Base-by-base conservation (phyloP, 768 basidiomycete species). In the Ephemerocybe angulata region DNA sequence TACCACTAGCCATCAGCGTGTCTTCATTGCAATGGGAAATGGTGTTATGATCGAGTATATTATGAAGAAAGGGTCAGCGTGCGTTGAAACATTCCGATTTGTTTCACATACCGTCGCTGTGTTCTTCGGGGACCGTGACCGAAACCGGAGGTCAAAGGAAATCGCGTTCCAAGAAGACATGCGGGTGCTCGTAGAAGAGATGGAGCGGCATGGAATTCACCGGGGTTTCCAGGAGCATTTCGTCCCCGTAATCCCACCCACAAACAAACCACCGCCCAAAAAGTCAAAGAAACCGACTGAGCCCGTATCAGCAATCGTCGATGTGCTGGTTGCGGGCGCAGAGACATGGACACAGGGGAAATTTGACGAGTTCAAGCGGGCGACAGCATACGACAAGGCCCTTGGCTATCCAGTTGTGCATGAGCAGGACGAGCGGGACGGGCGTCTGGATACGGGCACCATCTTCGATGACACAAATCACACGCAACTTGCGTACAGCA, bases 1-100 rank as follows among this genome's bases (percentile, higher is more conserved):
- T 5, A 10, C 19, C 54, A 17, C 24, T 25, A 5, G 3, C 5
- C 2, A 22, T 7, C 27, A 69, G 67, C 52, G 57, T 0, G 60
- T 67, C 2, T 66, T 58, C 43, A 63, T 64, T 57, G 59, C 67
- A 2, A 37, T 57, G 25, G 67, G 67, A 19, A 48, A 47, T 13
- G 63, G 65, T 15, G 66, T 64, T 3, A 64, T 60, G 5, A 37
- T 68, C 22, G 30, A 58, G 13, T 63, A 67, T 37, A 66, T 68
- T 43, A 62, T 63, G 5, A 50, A 57, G 40, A 66, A 67, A 52
- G 66, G 66, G 1, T 69, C 68, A 17, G 63, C 68, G 7, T 65
- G 65, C 46, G 62, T 69, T 21, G 67, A 69, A 38, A 64, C 59
- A 13, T 66, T 69, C 28, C 60, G 67, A 1, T 54, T 61, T 11